Evolutionary conservation across 305 asterid species (phyloP), one percentile per base, ranked within the genome.

Genomic region (Andrographis paniculata): DNA sequence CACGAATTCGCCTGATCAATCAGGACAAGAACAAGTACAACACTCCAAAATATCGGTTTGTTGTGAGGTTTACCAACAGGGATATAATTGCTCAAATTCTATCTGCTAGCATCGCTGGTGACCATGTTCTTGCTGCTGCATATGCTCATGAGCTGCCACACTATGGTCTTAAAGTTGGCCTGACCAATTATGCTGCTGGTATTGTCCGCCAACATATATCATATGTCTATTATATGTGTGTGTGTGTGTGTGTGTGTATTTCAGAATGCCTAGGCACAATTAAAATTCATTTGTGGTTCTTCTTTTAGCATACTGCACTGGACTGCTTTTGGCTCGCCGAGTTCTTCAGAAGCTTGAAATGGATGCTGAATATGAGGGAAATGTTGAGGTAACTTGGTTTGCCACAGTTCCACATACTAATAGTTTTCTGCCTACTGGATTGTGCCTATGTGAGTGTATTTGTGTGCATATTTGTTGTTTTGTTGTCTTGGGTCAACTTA

Each of bases 11-110:
- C 6, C 52, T 81, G 62, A 78, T 81, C 60, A 81, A 81, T 42
- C 84, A 81, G 62, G 93, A 81, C 53, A 81, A 81, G 54, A 81
- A 81, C 64, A 81, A 77, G 61, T 77, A 77, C 66, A 77, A 80
- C 60, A 75, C 93, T 4, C 93, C 84, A 0, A 81, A 81, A 52
- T 81, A 70, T 19, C 72, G 84, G 0, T 66, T 70, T 55, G 84
- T 78, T 45, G 84, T 81, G 49, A 64, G 82, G 61, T 81, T 81
- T 53, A 75, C 87, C 61, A 80, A 80, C 67, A 73, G 63, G 50
- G 87, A 77, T 50, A 77, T 77, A 14, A 67, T 50, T 56, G 79
- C 87, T 0, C 92, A 80, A 58, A 58, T 80, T 49, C 69, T 77
- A 5, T 80, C 81, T 44, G 87, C 92, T 20, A 80, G 68, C 75